Evolutionary conservation across 2,329 filamentous ascomycete species (phyloP).

Genomic region (Cadophora luteo-olivacea): DNA sequence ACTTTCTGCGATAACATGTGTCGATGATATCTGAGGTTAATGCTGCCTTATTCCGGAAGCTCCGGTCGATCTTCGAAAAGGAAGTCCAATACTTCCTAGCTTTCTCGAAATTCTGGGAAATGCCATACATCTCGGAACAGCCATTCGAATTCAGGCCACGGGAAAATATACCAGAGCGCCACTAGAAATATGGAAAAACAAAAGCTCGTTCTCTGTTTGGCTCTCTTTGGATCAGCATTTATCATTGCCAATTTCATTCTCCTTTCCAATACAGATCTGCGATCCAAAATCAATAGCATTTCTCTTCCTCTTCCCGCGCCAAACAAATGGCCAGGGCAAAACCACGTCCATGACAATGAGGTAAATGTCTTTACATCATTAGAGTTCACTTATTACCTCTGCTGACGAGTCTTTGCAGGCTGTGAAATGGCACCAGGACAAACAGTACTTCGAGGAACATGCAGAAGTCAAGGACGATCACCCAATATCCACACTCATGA

Average conservation of each 20-base stretch:
- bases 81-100: too few relatives aligned
- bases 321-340: constrained; percentile 23
- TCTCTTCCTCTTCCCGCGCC: constrained; percentile 36
- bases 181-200: constrained; percentile 37
- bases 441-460: constrained; percentile 37
- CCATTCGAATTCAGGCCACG: background rate
- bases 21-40: background rate
- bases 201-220: constrained; percentile 38
- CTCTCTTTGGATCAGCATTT: constrained; percentile 33
- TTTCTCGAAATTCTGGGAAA: background rate
- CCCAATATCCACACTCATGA: constrained; percentile 44
- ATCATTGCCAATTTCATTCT: constrained; percentile 40
- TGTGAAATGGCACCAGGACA: constrained; percentile 34
- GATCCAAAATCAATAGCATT: constrained; percentile 38
- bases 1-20: background rate
- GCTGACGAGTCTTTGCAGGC: background rate
- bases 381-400: background rate
- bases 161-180: background rate
- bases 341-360: constrained; percentile 30
- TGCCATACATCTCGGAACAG: background rate
- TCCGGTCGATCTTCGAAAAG: background rate
- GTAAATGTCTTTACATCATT: constrained; percentile 26
- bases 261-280: constrained; percentile 39
- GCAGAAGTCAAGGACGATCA: constrained; percentile 41
- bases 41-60: background rate